A percentile compares a stretch with the other conserved stretches of the same genome.
These are phyloP conservation scores for Aspergillus felis DNA, from an alignment of 2,329 filamentous ascomycete species.

Conservation along the genomic window DNA sequence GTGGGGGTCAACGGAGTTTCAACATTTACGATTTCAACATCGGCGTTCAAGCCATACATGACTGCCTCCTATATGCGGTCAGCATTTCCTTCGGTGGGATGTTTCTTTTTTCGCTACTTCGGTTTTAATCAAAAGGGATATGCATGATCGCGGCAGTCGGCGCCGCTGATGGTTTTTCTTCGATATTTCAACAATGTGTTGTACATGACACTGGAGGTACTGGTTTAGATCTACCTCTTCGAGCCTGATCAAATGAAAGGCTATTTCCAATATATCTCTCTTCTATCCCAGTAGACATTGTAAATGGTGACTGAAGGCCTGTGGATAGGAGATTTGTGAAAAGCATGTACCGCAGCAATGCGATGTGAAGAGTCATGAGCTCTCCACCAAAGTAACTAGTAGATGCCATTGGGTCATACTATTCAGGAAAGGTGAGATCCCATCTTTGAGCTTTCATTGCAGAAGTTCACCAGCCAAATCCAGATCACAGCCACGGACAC, in stretches of 20 bases:
- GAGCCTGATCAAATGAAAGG: constrained; percentile 7
- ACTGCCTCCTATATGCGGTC: constrained; percentile 8
- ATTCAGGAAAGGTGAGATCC: neutral
- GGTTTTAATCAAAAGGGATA: constrained; percentile 7
- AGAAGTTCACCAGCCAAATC: neutral
- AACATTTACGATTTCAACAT: constrained; percentile 51
- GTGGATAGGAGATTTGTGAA: too few relatives aligned
- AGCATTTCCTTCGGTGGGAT: constrained; percentile 10
- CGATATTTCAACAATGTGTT: constrained; percentile 37
- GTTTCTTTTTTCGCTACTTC: constrained; percentile 10
- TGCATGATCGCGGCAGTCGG: constrained; percentile 15
- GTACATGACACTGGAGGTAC: constrained; percentile 17
- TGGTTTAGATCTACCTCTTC: constrained; percentile 6
- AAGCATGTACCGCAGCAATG: too few relatives aligned
- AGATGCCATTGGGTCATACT: neutral
- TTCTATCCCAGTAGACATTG: neutral
- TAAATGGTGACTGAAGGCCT: neutral
- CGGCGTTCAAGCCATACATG: constrained; percentile 30
- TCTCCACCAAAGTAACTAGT: neutral
- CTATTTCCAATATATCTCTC: neutral
- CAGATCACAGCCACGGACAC: constrained; percentile 35
- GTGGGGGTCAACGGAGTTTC: constrained; percentile 34
- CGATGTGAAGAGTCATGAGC: neutral
- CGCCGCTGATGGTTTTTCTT: constrained; percentile 17
- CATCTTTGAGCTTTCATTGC: neutral